Base-by-base conservation (phyloP, 805 yeast genomes). In the Metschnikowia shivogae region DNA sequence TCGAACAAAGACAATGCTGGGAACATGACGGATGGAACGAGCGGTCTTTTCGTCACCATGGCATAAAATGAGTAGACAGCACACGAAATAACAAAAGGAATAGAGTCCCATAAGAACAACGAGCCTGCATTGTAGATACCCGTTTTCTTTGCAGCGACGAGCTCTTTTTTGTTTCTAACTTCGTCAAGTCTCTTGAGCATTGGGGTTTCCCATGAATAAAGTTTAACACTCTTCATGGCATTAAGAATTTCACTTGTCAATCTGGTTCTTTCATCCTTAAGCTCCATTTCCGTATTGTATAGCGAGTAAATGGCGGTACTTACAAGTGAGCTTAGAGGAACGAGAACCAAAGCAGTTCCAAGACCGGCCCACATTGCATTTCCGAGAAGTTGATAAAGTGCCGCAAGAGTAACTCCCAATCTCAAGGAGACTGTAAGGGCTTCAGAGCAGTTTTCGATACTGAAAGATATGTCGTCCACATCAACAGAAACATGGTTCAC, bases 401-500 rank as follows among this genome's bases (percentile, higher is more conserved):
- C 81, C 12, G 66, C 40, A 41, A 83, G 58, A 44, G 84, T 79
- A 33, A 81, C 60, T 0, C 76, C 59, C 31, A 84, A 64, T 46
- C 81, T 72, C 13, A 80, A 61, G 5, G 89, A 89, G 1, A 54
- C 42, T 27, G 53, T 51, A 31, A 52, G 35, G 8, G 82, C 79
- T 36, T 84, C 74, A 20, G 83, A 64, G 45, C 82, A 55, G 4
- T 74, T 70, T 52, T 78, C 82, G 22, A 82, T 63, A 48, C 76
- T 73, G 38, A 71, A 70, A n/a, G 78, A 62, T 43, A 85, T 64
- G 32, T 78, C 81, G 39, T 68, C 67, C 10, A 86, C 81, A 67
- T 89, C 97, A 28, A 86, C 90, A 14, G 93, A 78, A 68, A 86
- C 76, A 57, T 84, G 72, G 56, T 86, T 88, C 52, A 88, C 76